phyloP scores from a whole-genome alignment of 2,329 filamentous ascomycete species.

The Diaporthe ilicicola region DNA sequence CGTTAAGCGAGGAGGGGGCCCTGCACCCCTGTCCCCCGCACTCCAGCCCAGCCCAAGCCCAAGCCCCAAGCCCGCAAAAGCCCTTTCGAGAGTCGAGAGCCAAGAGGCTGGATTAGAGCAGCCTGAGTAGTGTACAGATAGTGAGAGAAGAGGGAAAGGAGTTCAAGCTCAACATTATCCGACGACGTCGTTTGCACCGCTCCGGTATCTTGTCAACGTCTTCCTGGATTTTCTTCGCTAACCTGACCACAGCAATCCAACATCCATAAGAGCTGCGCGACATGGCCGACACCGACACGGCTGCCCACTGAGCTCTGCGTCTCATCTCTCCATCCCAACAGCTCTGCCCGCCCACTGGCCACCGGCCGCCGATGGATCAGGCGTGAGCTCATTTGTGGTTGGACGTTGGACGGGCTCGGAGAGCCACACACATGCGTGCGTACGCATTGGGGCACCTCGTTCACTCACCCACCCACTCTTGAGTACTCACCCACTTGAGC shows the following conservation, averaged over 20 bases:
- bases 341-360: background rate
- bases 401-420: constrained; percentile 2
- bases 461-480: background rate
- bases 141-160: background rate
- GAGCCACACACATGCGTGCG: background rate
- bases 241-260: background rate
- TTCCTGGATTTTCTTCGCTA: background rate
- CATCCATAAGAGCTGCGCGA: background rate
- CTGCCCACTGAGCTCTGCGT: constrained; percentile 2
- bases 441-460: background rate
- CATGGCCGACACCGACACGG: background rate
- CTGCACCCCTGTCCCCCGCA: constrained; percentile 19
- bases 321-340: background rate
- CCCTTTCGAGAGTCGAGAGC: constrained; percentile 20
- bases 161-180: constrained; percentile 7
- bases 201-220: background rate
- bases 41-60: constrained; percentile 7
- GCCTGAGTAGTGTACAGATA: constrained; percentile 13
- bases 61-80: background rate
- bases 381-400: constrained; percentile 11
- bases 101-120: constrained; percentile 3
- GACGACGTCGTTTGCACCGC: constrained; percentile 17
- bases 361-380: background rate
- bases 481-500: background rate
- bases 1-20: background rate